These are phyloP conservation scores for Colletotrichum liaoningense DNA, from an alignment of 2,329 filamentous ascomycete genomes.

Conservation along the genomic window DNA sequence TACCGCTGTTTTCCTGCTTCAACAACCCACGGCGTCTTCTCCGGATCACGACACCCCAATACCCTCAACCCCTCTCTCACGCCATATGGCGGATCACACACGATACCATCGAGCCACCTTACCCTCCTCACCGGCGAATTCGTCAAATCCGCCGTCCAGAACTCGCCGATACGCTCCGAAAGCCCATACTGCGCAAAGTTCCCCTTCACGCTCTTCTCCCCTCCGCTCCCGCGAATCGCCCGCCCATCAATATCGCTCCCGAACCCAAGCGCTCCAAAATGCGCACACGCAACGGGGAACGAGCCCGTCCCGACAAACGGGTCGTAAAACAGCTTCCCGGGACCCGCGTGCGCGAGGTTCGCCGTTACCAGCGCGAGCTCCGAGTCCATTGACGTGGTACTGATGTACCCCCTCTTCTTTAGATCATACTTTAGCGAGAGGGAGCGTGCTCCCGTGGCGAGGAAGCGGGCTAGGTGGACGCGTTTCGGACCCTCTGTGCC, in stretches of 20 bases:
- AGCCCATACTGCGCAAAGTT: conserved; percentile 91
- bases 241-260: conserved; percentile 96
- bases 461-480: conserved; percentile 78
- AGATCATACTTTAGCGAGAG: conserved; percentile 82
- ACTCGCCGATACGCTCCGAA: conserved; percentile 74
- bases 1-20: conserved; percentile 78
- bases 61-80: conserved; percentile 93
- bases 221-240: conserved; percentile 80
- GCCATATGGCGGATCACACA: conserved; percentile 96
- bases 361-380: conserved; percentile 92
- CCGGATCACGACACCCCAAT: conserved; percentile 78
- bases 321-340: conserved; percentile 91
- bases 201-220: conserved; percentile 62
- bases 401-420: conserved; percentile 94
- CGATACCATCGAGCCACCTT: conserved; percentile 84
- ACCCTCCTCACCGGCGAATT: conserved; percentile 78
- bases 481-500: conserved; percentile 47
- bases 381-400: conserved; percentile 96
- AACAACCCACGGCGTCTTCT: conserved; percentile 68
- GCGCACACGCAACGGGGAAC: conserved; percentile 88
- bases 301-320: conserved; percentile 96
- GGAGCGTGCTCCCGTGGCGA: conserved; percentile 76
- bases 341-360: conserved; percentile 85
- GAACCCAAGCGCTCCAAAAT: conserved; percentile 86
- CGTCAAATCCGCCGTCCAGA: conserved; percentile 88